Percentiles rank a stretch among this genome's conserved stretches.
These are phyloP conservation scores for Malus domestica DNA, from an alignment of 306 rosid species.

Conservation along the genomic window DNA sequence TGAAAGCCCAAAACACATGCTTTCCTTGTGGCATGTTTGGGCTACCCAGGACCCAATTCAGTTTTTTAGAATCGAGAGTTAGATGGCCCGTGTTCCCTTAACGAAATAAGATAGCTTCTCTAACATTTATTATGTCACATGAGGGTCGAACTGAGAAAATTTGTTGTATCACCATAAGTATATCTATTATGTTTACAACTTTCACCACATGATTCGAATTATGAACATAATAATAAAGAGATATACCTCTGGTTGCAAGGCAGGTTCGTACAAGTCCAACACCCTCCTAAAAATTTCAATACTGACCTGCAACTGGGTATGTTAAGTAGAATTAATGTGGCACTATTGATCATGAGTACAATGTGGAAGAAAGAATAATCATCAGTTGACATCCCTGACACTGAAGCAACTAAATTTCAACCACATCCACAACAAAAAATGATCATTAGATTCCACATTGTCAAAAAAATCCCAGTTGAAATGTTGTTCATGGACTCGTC, in stretches of 20 bases:
- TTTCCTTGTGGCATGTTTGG: background rate
- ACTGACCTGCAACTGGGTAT: background rate
- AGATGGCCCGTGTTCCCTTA: background rate
- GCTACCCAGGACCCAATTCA: background rate
- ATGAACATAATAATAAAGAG: no score
- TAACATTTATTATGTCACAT: background rate
- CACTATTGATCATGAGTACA: background rate
- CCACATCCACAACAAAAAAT: slow-evolving; percentile 14
- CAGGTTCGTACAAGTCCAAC: background rate
- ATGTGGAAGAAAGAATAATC: background rate
- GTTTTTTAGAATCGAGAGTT: background rate
- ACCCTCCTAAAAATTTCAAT: background rate
- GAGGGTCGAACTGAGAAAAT: background rate
- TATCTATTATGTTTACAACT: background rate
- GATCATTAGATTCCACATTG: slow-evolving; percentile 10
- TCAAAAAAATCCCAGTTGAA: slow-evolving; percentile 25
- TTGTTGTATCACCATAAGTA: no score
- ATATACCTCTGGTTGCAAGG: no score
- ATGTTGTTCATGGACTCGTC: slow-evolving; percentile 21
- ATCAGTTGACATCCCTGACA: background rate
- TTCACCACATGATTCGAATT: background rate
- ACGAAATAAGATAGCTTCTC: no score
- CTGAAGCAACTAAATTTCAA: slow-evolving; percentile 19
- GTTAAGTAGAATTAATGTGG: background rate
- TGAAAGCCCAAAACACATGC: background rate